Conservation (phyloP, 352 stramenopile genomes). For the Globisporangium ultimum region DNA sequence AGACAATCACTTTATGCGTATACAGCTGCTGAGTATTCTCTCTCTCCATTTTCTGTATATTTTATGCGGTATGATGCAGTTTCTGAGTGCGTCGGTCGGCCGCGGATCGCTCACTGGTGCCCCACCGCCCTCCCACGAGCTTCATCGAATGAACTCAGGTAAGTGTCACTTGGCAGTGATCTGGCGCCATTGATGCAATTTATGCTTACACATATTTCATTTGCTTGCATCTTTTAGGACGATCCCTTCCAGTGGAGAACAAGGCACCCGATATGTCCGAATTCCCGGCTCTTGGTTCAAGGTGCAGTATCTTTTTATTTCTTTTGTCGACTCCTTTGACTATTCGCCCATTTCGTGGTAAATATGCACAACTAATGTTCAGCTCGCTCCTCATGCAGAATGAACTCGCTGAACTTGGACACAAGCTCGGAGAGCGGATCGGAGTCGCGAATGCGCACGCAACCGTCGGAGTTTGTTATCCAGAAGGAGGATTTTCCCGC, state of each 20-base stretch:
- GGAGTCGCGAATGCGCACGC: conserved; percentile 33
- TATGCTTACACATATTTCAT: background rate
- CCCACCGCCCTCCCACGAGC: conserved; percentile 37
- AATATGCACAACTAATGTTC: background rate
- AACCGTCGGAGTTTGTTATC: conserved; percentile 79
- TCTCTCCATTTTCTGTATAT: background rate
- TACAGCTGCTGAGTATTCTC: background rate
- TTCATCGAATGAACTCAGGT: conserved; percentile 62
- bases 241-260: conserved; percentile 54
- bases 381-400: conserved; percentile 22
- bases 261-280: conserved; percentile 84
- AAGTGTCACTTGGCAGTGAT: conserved; percentile 16
- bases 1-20: too few species aligned
- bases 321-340: background rate
- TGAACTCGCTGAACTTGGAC: conserved; percentile 60
- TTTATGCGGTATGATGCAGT: conserved; percentile 22
- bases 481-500: conserved; percentile 87
- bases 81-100: conserved; percentile 41
- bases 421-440: conserved; percentile 19
- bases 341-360: background rate
- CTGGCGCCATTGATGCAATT: background rate
- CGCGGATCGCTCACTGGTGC: conserved; percentile 21
- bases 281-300: conserved; percentile 68
- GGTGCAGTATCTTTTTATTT: conserved; percentile 24
- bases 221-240: conserved; percentile 24